Evolutionary conservation across 2,329 filamentous ascomycete species (phyloP), one percentile per base, ranked within the genome.

Genomic region (Aspergillus pseudoterreus): DNA sequence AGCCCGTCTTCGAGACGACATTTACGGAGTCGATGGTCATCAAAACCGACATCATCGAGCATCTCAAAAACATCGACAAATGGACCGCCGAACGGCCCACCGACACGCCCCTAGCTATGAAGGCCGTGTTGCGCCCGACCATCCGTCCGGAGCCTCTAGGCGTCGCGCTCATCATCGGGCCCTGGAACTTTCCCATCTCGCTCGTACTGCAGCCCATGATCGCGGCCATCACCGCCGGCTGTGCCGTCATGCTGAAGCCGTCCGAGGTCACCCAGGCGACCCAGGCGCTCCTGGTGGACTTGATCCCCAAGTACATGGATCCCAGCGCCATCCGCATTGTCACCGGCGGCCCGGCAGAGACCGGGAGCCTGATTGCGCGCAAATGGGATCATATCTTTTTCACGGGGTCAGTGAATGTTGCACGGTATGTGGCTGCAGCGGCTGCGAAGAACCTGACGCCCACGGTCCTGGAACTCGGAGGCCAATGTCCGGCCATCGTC

Each of bases 341-440:
- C 22, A 65, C 69, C 1, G 74, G 67, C 2, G 73, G 71, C 0
- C 65, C 73, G 0, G 54, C 56, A 3, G 71, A 75, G 54, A 77
- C 69, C 38, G 53, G 57, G 4, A 41, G 63, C 6, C 60, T 78
- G 3, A 64, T 78, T 1, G 59, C 70, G 27, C 60, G 66, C 8
- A 68, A 66, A 46, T 77, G 71, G 53, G 64, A 76, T 55, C 70
- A 76, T 50, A 74, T 78, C 42, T 78, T 77, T 63, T 78, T 73
- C 57, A 78, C 75, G 0, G 75, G 75, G 0, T 73, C 70, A 1
- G 61, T 66, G 9, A 63, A 55, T 14, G 63, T 77, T 12, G 76
- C 63, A 6, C 68, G 66, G 21, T 65, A 71, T 11, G 60, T 78
- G 14, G 61, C 66, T 45, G 56, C 58, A 1, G 73, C 74, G 4